Evolutionary conservation across 1,284 basidiomycete species (phyloP).

Genomic region (Leccinum subrobustum): DNA sequence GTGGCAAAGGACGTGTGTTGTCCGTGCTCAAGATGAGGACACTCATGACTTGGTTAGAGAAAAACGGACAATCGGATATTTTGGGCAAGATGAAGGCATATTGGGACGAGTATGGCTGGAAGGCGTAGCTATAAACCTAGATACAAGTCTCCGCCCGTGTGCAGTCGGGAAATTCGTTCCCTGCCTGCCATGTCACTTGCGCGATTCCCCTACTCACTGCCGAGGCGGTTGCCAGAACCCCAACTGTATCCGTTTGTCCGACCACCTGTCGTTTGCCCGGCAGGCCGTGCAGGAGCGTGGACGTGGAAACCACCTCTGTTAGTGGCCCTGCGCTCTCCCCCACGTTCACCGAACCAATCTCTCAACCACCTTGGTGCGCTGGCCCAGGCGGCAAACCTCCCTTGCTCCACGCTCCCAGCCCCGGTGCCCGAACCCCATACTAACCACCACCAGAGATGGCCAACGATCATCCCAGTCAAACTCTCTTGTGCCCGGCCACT

Average conservation of each 20-base stretch:
- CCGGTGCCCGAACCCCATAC: slow-evolving; percentile 46
- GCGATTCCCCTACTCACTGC: slow-evolving; percentile 17
- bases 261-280: slow-evolving; percentile 26
- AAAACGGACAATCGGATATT: slow-evolving; percentile 64
- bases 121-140: slow-evolving; percentile 29
- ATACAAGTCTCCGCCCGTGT: not conserved
- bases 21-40: slow-evolving; percentile 86
- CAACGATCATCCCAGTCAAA: slow-evolving; percentile 71
- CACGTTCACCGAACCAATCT: slow-evolving; percentile 34
- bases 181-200: not conserved
- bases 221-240: slow-evolving; percentile 44
- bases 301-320: slow-evolving; percentile 27
- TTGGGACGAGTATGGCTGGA: slow-evolving; percentile 76
- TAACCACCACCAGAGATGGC: slow-evolving; percentile 79
- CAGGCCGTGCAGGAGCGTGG: slow-evolving; percentile 31
- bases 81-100: slow-evolving; percentile 80
- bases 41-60: slow-evolving; percentile 81
- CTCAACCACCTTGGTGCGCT: slow-evolving; percentile 42
- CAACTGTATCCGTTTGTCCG: slow-evolving; percentile 37
- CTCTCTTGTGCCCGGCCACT: slow-evolving; percentile 62
- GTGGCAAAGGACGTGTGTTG: slow-evolving; percentile 60
- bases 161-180: not conserved
- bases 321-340: slow-evolving; percentile 13
- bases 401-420: slow-evolving; percentile 30
- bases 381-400: slow-evolving; percentile 27